Conservation (phyloP, 345 rosid genomes). For the Erodium maritimum region DNA sequence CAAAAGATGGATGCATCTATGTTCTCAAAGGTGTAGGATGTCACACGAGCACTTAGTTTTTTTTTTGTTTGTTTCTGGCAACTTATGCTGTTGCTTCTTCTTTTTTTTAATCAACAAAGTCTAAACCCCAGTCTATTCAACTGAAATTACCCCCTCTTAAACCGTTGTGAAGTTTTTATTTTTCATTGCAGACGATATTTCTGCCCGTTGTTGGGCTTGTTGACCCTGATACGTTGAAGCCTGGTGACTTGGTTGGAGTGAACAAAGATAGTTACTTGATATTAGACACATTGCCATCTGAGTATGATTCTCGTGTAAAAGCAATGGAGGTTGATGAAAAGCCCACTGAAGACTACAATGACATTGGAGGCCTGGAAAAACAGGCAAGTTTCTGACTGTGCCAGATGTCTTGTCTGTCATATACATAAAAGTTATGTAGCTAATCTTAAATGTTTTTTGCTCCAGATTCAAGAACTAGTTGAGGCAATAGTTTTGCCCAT, state of each 20-base stretch:
- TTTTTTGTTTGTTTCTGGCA: too few relatives aligned
- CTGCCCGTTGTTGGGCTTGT: conserved; percentile 97
- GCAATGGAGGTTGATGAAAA: conserved; percentile 99
- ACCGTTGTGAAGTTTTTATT: not conserved
- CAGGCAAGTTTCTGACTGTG: conserved; percentile 34
- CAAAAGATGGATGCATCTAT: too few relatives aligned
- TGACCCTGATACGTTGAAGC: conserved; percentile 93
- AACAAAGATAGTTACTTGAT: conserved; percentile 95
- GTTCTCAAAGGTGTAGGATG: too few relatives aligned
- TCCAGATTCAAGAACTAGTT: conserved; percentile 95
- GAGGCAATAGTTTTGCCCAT: conserved; percentile 98
- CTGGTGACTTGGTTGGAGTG: conserved; percentile 97
- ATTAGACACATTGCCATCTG: conserved; percentile 90
- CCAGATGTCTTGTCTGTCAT: not conserved
- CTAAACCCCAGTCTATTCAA: too few relatives aligned
- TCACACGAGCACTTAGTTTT: too few relatives aligned
- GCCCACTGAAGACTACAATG: conserved; percentile 97
- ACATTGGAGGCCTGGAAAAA: conserved; percentile 95
- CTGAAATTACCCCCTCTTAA: not conserved
- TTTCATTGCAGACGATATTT: conserved; percentile 66
- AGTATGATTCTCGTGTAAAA: conserved; percentile 92
- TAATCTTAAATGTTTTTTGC: conserved; percentile 1
- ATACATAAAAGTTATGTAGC: not conserved
- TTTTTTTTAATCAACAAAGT: not conserved
- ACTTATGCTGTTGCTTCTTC: not conserved